Conservation (phyloP, 495 filamentous ascomycete genomes). For the Penicillium antarcticum region DNA sequence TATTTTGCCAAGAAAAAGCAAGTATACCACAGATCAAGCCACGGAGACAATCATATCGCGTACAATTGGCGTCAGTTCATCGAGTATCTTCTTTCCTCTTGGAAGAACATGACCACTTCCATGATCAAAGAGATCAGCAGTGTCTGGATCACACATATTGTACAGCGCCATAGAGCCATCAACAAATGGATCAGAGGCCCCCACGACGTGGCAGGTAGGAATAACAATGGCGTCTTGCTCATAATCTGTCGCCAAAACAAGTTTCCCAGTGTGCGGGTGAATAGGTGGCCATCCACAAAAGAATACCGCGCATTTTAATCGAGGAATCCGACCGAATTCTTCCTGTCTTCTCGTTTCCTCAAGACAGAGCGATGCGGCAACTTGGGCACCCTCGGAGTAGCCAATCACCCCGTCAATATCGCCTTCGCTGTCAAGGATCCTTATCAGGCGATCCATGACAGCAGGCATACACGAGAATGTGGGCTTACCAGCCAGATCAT, state of each 20-base stretch:
- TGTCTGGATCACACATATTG: constrained; percentile 49
- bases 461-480: constrained; percentile 4
- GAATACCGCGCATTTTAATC: constrained; percentile 55
- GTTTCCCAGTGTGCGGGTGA: constrained; percentile 38
- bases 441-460: constrained; percentile 16
- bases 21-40: background rate
- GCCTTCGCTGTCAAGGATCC: constrained; percentile 29
- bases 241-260: constrained; percentile 45
- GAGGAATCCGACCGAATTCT: constrained; percentile 32
- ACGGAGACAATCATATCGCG: constrained; percentile 15
- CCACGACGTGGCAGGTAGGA: constrained; percentile 57
- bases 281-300: constrained; percentile 54
- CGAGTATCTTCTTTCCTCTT: constrained; percentile 44
- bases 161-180: constrained; percentile 50
- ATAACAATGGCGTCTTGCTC: constrained; percentile 43
- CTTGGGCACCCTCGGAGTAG: constrained; percentile 59
- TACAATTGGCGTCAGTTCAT: constrained; percentile 23
- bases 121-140: constrained; percentile 52
- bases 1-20: background rate
- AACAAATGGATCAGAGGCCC: constrained; percentile 54
- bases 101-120: constrained; percentile 54
- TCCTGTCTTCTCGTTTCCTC: constrained; percentile 41
- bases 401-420: constrained; percentile 46
- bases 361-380: constrained; percentile 52
- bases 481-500: constrained; percentile 7